A percentile compares a stretch with the other conserved stretches of the same genome.
Conservation (phyloP, 2,329 filamentous ascomycete genomes). For the Fusarium sambucinum region DNA sequence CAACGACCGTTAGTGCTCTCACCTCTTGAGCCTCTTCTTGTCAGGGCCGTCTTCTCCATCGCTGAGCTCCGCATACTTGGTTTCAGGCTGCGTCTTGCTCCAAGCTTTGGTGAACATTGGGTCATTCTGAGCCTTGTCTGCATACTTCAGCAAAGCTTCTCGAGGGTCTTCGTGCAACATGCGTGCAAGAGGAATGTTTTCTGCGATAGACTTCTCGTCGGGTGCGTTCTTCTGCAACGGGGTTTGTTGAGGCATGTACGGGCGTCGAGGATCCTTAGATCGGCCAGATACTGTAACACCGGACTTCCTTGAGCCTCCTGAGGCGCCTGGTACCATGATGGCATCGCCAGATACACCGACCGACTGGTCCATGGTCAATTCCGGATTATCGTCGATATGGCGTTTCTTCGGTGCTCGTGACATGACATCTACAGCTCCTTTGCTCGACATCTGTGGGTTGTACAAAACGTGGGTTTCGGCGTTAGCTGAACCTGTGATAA, state of each 20-base stretch:
- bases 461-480: slow-evolving; percentile 91
- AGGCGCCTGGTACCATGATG: slow-evolving; percentile 77
- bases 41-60: slow-evolving; percentile 82
- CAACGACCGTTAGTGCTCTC: slow-evolving; percentile 45
- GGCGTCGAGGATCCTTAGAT: slow-evolving; percentile 81
- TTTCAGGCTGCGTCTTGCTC: slow-evolving; percentile 90
- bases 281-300: slow-evolving; percentile 84
- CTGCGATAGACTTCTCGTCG: slow-evolving; percentile 87
- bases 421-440: slow-evolving; percentile 90
- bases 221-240: slow-evolving; percentile 92
- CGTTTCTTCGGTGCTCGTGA: slow-evolving; percentile 93
- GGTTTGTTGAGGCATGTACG: slow-evolving; percentile 85
- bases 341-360: slow-evolving; percentile 86
- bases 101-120: slow-evolving; percentile 95
- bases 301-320: slow-evolving; percentile 65
- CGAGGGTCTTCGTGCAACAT: slow-evolving; percentile 98
- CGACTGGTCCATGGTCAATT: slow-evolving; percentile 84
- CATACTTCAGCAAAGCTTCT: slow-evolving; percentile 94
- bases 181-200: slow-evolving; percentile 87
- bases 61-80: slow-evolving; percentile 89
- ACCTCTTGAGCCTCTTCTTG: slow-evolving; percentile 71
- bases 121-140: slow-evolving; percentile 90
- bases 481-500: slow-evolving; percentile 92
- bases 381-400: slow-evolving; percentile 93
- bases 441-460: slow-evolving; percentile 83